Evolutionary conservation across 768 basidiomycete species (phyloP).

Genomic region (Melanogaster broomeanus): DNA sequence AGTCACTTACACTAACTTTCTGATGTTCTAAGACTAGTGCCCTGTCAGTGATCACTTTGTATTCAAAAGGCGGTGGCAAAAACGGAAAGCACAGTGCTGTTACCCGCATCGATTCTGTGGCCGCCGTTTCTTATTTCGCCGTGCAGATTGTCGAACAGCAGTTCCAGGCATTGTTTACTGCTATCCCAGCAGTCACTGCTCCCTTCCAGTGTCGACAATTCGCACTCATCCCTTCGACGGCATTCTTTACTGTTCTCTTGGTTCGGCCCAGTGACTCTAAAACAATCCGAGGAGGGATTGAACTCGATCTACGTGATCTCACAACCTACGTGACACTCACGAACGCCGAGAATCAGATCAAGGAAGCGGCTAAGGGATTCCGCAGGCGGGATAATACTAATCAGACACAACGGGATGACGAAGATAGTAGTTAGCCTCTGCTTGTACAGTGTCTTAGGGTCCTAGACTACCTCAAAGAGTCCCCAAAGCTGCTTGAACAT

Average conservation of each 20-base stretch:
- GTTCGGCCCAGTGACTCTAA: too few species aligned
- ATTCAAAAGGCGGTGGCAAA: constrained; percentile 14
- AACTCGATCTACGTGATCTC: too few species aligned
- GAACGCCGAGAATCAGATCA: too few species aligned
- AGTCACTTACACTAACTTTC: too few species aligned
- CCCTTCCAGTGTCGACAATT: constrained; percentile 15
- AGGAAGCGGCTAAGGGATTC: too few species aligned
- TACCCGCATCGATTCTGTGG: constrained; percentile 6
- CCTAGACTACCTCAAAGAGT: too few species aligned
- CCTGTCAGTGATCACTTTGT: constrained; percentile 1
- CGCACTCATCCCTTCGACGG: constrained; percentile 10
- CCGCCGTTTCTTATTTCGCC: constrained; percentile 13
- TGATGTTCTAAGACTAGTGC: too few species aligned
- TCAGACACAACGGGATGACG: neutral
- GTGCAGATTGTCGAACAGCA: constrained; percentile 21
- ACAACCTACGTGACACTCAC: too few species aligned
- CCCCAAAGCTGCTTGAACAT: neutral
- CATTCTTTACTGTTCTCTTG: neutral
- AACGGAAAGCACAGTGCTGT: constrained; percentile 19
- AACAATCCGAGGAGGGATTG: too few species aligned
- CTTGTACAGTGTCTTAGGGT: neutral
- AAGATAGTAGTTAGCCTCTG: neutral
- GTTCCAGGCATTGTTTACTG: neutral
- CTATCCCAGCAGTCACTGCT: neutral
- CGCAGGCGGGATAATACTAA: too few species aligned